Base-by-base conservation (phyloP, 2,329 filamentous ascomycete genomes). In the Aspergillus jensenii region DNA sequence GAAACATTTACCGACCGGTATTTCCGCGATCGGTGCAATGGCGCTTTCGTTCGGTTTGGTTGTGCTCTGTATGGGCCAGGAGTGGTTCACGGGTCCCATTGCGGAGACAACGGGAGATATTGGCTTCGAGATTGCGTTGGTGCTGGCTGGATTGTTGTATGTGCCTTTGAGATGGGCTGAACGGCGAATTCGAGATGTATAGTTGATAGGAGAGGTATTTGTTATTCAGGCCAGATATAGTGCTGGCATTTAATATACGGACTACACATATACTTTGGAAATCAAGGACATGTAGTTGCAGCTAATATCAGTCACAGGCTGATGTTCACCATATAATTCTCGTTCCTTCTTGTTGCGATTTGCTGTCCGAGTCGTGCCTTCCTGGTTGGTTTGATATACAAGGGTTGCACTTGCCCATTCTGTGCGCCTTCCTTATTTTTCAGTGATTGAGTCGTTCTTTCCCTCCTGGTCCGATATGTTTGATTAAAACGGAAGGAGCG, bases 61-160 rank as follows among this genome's bases (percentile, higher is more conserved):
- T 17, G 51, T 58, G 1, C 56, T 52, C 1, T 59, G 51, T n/a
- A 59, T 59, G 56, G 51, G 46, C 1, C 56, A 59, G 46, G 51
- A 17, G 17, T 58, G 56, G 56, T 58, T 44, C 25, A 58, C 56
- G 12, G 56, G 56, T 0, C 50, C 56, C 5, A 54, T 58, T 31
- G 56, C 56, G 11, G n/a, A 59, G 52, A 59, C 46, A 1, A 59
- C 56, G n/a, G 56, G 56, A 12, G 56, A 59, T 44, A 55, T 59
- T 19, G 56, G 56, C n/a, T 59, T 59, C 27, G 56, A 59, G 47
- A 35, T 59, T 21, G 56, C 56, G 8, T 41, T 59, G 15, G 56
- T 51, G 2, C 23, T 59, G 14, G 56, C 56, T 6, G 27, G 21
- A 1, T 7, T 45, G 31, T 21, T 59, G 19, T 59, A 59, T 48